Evolutionary conservation across 352 stramenopile species (phyloP).

Genomic region (Pilasporangium apinafurcum): DNA sequence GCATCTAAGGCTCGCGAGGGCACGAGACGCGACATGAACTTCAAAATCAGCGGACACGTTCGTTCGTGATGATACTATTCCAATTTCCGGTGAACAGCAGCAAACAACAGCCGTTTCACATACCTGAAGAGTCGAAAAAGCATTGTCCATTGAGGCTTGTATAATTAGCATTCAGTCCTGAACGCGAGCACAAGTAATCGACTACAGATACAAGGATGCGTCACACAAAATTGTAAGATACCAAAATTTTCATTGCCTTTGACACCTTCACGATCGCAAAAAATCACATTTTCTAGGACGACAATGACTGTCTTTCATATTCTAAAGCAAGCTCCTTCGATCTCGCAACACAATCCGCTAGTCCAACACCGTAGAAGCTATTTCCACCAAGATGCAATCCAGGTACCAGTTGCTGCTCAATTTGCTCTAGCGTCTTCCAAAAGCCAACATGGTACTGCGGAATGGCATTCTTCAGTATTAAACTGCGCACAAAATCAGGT

Average conservation of each 20-base stretch:
- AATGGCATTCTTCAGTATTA: slow-evolving; percentile 61
- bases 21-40: slow-evolving; percentile 41
- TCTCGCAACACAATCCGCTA: slow-evolving; percentile 79
- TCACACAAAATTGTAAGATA: too few species aligned
- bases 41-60: not conserved
- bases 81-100: not conserved
- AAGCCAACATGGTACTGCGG: slow-evolving; percentile 86
- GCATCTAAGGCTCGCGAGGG: slow-evolving; percentile 66
- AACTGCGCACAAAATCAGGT: slow-evolving; percentile 50
- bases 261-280: too few species aligned
- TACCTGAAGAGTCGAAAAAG: not conserved
- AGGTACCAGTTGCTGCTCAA: slow-evolving; percentile 49
- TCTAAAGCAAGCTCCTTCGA: slow-evolving; percentile 74
- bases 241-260: too few species aligned
- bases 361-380: slow-evolving; percentile 82
- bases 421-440: slow-evolving; percentile 40
- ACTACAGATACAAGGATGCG: too few species aligned
- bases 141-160: not conserved
- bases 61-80: slow-evolving; percentile 12
- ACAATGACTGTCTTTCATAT: slow-evolving; percentile 32
- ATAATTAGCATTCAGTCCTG: too few species aligned
- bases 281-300: too few species aligned
- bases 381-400: slow-evolving; percentile 68
- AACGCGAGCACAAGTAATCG: too few species aligned
- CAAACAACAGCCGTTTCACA: slow-evolving; percentile 1